Base-by-base conservation (phyloP, 257 asterid genomes). In the Plantago ovata region DNA sequence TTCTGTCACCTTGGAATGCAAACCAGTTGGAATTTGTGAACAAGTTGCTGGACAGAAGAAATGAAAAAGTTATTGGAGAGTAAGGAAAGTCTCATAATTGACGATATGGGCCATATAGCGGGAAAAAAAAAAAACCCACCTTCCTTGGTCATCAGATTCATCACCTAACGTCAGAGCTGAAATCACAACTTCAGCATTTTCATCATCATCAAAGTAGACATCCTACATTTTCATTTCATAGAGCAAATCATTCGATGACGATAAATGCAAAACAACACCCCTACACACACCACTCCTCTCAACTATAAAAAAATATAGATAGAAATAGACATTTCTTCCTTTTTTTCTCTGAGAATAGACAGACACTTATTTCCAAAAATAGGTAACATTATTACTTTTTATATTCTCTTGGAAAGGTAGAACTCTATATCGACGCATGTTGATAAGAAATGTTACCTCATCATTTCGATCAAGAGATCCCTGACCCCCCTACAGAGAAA, bases 1-100 rank as follows among this genome's bases (percentile, higher is more conserved):
- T 61, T 68, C 76, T 70, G 50, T 84, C 97, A 22, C 89, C 97
- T 86, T 89, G 94, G 75, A 89, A 93, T 6, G 96, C 95, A 81
- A 93, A 93, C 99, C 99, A 93, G 81, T 93, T 89, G 77, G 97
- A 89, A 73, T 93, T 93, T 55, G 99, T 89, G 83, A 93, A 93
- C 87, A 93, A 81, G 56, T 94, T 89, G 87, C 80, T 59, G 79
- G 74, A 71, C 45, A 64, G 19, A 51, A 54, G 44, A 54, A 32
- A 36, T 4, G 10, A 9, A 15, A 33, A 10, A 54, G 39, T 7
- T 32, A 39, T 19, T 54, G 44, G 16, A 16, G 0, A 9, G 38
- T 15, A 22, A 19, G 13, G n/a, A 36, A 13, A 38, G n/a, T 9
- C 43, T 18, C 6, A 21, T 44, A 36, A 7, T n/a, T n/a, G n/a